Base-by-base conservation (phyloP, 1,284 basidiomycete genomes). In the Tilletia horrida region DNA sequence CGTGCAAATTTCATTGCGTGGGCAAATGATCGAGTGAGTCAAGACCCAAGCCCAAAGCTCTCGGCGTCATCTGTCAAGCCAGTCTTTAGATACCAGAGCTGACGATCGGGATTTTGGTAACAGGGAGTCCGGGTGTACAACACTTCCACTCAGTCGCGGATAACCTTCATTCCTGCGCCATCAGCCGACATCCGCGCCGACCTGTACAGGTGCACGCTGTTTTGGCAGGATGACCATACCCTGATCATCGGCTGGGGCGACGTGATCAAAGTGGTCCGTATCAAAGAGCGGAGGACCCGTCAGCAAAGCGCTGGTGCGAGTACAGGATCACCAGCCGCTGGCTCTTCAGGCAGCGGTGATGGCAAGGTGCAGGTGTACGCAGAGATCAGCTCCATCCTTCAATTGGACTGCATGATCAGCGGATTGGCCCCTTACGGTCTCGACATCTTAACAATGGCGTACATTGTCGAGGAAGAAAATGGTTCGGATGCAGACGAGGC, bases 101-200 rank as follows among this genome's bases (percentile, higher is more conserved):
- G 25, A 40, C 14, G 55, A 18, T 42, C 21, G n/a, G 21, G 9
- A 48, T 21, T 68, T 47, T 27, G 50, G 45, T 18, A 29, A 0
- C 70, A 92, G 89, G 96, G 96, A 23, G 91, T 98, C 66, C 93
- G 94, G 79, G 90, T 99, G 63, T 95, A 94, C 79, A 94, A 98
- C 80, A 90, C 88, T 0, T 84, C 85, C 2, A 90, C 90, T 0
- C 88, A 90, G 73, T 88, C 89, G 47, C 88, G 91, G 6, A 90
- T 99, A 68, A 90, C 90, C 0, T 93, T 88, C 82, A 92, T 98
- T 69, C 90, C 93, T 79, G 86, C 93, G 48, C 89, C 91, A 2
- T 80, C 86, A 0, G 87, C 90, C 69, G 89, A 91, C 68, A 93
- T 93, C 0, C 87, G 95, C 45, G 89, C 93, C 0, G 96, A 97